phyloP scores from a whole-genome alignment of 108 stramenopile species.

The Skeletonema costatum region DNA sequence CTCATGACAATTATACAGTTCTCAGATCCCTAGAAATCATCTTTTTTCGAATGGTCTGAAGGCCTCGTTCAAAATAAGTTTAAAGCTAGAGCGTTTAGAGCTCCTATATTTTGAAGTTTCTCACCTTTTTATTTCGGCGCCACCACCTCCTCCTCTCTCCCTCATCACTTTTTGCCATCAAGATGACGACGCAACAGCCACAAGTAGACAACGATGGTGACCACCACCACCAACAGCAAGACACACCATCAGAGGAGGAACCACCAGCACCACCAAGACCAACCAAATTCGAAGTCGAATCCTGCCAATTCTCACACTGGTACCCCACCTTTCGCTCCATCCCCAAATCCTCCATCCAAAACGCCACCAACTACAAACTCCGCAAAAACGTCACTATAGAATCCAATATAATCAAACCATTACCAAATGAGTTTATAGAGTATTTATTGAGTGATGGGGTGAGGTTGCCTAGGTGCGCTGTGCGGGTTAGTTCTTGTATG shows the following conservation, averaged over 20 bases:
- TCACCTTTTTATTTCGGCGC: no score
- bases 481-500: conserved; percentile 62
- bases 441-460: conserved; percentile 89
- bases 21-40: no score
- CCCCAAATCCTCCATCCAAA: neutral
- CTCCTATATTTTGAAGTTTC: no score
- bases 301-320: conserved; percentile 56
- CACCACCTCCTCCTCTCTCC: no score
- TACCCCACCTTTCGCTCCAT: conserved; percentile 46
- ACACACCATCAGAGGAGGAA: neutral
- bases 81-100: no score
- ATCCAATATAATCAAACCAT: conserved; percentile 56
- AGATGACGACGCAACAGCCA: no score
- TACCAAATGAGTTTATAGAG: conserved; percentile 67
- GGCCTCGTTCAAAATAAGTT: no score
- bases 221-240: no score
- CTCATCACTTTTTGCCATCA: no score
- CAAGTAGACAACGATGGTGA: no score
- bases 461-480: conserved; percentile 69
- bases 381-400: conserved; percentile 71
- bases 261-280: neutral
- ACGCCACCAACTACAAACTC: neutral
- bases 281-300: conserved; percentile 33
- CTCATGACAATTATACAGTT: no score
- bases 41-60: no score